These are phyloP conservation scores for Parietichytrium sp. DNA, from an alignment of 108 stramenopile genomes.

Conservation along the genomic window DNA sequence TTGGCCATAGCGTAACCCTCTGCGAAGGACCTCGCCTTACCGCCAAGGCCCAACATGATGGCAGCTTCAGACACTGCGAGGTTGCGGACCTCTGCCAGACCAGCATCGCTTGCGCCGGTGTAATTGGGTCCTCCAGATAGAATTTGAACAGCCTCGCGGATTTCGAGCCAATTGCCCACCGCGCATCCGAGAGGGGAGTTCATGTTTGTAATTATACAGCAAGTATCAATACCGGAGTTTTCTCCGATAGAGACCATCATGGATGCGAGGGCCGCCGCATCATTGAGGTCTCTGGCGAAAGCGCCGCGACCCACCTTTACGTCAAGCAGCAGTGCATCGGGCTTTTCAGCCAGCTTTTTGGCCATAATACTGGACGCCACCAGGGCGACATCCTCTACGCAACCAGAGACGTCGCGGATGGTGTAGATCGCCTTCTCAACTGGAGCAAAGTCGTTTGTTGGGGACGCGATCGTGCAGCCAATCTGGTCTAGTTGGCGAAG, in stretches of 20 bases:
- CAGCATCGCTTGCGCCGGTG: background rate
- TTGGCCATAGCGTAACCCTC: constrained; percentile 56
- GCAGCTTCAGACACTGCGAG: constrained; percentile 67
- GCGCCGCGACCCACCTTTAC: constrained; percentile 73
- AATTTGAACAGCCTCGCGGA: constrained; percentile 71
- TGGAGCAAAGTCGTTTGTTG: constrained; percentile 64
- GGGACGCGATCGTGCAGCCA: constrained; percentile 66
- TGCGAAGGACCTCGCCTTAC: constrained; percentile 46
- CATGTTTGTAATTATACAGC: constrained; percentile 76
- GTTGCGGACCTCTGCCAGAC: constrained; percentile 57
- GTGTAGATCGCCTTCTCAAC: constrained; percentile 79
- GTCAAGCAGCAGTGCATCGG: constrained; percentile 72
- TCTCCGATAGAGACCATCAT: constrained; percentile 72
- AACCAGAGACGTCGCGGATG: constrained; percentile 74
- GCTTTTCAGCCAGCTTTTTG: constrained; percentile 80
- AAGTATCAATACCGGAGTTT: constrained; percentile 68
- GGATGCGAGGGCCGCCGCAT: constrained; percentile 62
- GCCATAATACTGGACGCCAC: constrained; percentile 73
- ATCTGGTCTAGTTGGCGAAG: constrained; percentile 54
- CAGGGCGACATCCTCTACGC: constrained; percentile 70
- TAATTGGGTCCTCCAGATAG: constrained; percentile 52
- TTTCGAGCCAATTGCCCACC: constrained; percentile 79
- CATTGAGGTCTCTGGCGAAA: constrained; percentile 62
- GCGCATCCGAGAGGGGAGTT: constrained; percentile 68
- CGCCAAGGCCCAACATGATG: constrained; percentile 74